Evolutionary conservation across 176 grass and related monocot genomes (phyloP).

Genomic region (Olyra latifolia): DNA sequence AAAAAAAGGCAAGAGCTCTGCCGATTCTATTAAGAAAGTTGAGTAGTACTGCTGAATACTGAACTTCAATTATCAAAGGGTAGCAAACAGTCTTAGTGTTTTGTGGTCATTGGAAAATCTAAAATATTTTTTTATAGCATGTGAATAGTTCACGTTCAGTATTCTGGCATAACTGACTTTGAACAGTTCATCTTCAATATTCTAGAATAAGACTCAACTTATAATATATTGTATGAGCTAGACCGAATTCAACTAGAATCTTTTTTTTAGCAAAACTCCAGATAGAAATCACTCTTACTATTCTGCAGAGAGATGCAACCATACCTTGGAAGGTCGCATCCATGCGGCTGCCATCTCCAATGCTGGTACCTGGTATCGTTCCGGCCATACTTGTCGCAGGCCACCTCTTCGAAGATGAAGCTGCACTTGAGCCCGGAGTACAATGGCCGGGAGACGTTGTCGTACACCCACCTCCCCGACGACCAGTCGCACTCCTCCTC

Average conservation of each 20-base stretch:
- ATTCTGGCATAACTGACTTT: neutral
- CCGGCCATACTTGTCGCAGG: constrained; percentile 75
- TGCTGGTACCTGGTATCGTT: constrained; percentile 79
- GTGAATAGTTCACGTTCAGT: neutral
- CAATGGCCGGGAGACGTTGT: constrained; percentile 55
- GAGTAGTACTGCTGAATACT: neutral
- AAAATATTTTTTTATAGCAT: neutral
- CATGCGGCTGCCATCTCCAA: constrained; percentile 90
- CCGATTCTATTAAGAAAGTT: neutral
- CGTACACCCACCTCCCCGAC: constrained; percentile 63
- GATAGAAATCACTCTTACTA: neutral
- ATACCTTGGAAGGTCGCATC: constrained; percentile 83
- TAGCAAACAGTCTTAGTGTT: neutral
- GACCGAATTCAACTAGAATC: neutral
- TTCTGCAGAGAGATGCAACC: neutral
- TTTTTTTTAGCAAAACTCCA: no score
- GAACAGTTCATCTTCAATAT: no score
- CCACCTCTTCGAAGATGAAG: constrained; percentile 75
- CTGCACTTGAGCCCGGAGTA: constrained; percentile 62
- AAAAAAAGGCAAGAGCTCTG: neutral
- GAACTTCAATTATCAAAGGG: neutral
- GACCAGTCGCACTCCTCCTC: constrained; percentile 53
- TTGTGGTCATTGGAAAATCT: neutral
- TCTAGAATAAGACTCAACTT: no score
- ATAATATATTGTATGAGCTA: neutral